A percentile compares a stretch with the other conserved stretches of the same genome.
Conservation (phyloP, 805 yeast species). For the Ogataea paraovalis region DNA sequence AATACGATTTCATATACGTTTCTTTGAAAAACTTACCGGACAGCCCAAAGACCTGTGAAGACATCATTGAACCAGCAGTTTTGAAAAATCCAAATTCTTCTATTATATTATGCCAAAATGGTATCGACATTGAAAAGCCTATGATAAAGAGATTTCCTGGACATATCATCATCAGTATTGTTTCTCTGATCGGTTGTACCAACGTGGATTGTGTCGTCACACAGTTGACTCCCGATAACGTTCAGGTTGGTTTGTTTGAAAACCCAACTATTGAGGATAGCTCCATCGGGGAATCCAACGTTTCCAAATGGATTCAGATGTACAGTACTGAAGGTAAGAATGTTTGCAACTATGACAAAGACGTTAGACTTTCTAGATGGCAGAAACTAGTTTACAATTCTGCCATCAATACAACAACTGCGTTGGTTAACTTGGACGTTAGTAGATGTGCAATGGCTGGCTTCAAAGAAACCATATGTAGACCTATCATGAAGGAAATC, state of each 20-base stretch:
- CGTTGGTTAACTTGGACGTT: conserved; percentile 34
- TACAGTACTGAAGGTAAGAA: conserved; percentile 26
- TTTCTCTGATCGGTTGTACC: conserved; percentile 32
- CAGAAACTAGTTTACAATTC: conserved; percentile 42
- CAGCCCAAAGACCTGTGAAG: conserved; percentile 37
- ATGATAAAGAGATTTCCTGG: conserved; percentile 31
- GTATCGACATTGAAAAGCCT: conserved; percentile 37
- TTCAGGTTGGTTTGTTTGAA: conserved; percentile 31
- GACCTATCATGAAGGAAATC: conserved; percentile 43
- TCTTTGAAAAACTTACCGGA: conserved; percentile 64
- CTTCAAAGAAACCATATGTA: conserved; percentile 20
- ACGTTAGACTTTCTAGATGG: conserved; percentile 38
- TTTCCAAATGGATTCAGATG: conserved; percentile 25
- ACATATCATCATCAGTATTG: conserved; percentile 34
- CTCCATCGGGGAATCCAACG: conserved; percentile 18
- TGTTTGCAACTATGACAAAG: conserved; percentile 24
- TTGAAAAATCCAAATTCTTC: conserved; percentile 23
- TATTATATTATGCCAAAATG: conserved; percentile 36
- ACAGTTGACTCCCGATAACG: conserved; percentile 32
- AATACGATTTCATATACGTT: conserved; percentile 53
- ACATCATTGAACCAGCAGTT: conserved; percentile 37
- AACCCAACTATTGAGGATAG: conserved; percentile 23
- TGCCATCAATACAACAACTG: conserved; percentile 39
- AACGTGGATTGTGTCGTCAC: conserved; percentile 23
- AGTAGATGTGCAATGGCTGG: conserved; percentile 29